Conservation (phyloP, 179 eudicot species). For the Kewa caespitosa region DNA sequence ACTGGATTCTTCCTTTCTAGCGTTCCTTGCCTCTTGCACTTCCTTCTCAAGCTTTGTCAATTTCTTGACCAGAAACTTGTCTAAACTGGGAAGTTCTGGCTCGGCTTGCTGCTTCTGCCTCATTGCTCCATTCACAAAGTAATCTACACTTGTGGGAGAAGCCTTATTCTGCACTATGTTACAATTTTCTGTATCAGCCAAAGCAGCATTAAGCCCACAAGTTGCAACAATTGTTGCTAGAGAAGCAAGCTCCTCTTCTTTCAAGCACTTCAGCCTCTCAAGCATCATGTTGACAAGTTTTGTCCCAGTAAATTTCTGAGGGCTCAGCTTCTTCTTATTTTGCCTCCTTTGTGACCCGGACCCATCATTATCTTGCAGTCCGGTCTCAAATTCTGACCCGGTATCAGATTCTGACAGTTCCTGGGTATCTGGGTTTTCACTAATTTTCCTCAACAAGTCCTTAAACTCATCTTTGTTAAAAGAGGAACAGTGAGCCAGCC, state of each 20-base stretch:
- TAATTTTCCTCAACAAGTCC: slow-evolving; percentile 68
- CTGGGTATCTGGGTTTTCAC: slow-evolving; percentile 64
- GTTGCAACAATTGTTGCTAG: slow-evolving; percentile 94
- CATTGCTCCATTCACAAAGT: slow-evolving; percentile 24
- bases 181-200: slow-evolving; percentile 46
- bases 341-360: slow-evolving; percentile 33
- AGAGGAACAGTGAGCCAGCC: slow-evolving; percentile 65
- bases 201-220: slow-evolving; percentile 83
- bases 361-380: slow-evolving; percentile 8
- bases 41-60: slow-evolving; percentile 81
- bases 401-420: slow-evolving; percentile 50
- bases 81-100: slow-evolving; percentile 69
- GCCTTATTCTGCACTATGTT: slow-evolving; percentile 22
- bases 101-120: slow-evolving; percentile 40
- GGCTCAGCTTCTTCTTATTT: slow-evolving; percentile 36
- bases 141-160: slow-evolving; percentile 27
- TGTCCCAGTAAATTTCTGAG: slow-evolving; percentile 44
- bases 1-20: slow-evolving; percentile 41
- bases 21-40: slow-evolving; percentile 71
- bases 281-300: slow-evolving; percentile 73
- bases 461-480: slow-evolving; percentile 66
- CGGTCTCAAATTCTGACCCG: not conserved
- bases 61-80: slow-evolving; percentile 75
- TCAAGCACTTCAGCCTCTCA: slow-evolving; percentile 68
- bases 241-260: slow-evolving; percentile 90